Evolutionary conservation across 1,284 basidiomycete genomes (phyloP).

Genomic region (Ceratobasidium sp.): DNA sequence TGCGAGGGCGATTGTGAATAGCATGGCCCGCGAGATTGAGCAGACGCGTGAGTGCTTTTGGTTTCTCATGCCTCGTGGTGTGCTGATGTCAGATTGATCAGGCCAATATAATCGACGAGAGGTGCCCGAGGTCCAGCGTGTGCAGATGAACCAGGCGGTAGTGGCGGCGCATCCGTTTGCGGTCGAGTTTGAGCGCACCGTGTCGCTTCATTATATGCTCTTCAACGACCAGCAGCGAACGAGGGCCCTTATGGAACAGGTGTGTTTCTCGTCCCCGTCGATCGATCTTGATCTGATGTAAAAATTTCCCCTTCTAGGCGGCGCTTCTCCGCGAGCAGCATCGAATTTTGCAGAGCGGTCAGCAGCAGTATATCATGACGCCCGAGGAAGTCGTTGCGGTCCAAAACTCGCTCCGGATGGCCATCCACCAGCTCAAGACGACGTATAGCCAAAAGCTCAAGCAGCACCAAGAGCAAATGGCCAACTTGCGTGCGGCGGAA

Average conservation of each 20-base stretch:
- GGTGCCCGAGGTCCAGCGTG: slow-evolving; percentile 22
- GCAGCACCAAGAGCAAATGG: slow-evolving; percentile 24
- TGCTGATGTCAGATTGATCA: background rate
- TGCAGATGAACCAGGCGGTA: slow-evolving; percentile 32
- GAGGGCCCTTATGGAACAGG: slow-evolving; percentile 27
- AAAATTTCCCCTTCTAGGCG: slow-evolving; percentile 16
- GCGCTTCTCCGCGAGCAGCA: slow-evolving; percentile 35
- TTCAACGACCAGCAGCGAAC: slow-evolving; percentile 31
- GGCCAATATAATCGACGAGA: slow-evolving; percentile 25
- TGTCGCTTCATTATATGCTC: slow-evolving; percentile 24
- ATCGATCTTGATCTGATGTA: slow-evolving; percentile 17
- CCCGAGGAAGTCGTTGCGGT: slow-evolving; percentile 12
- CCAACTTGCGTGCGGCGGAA: background rate
- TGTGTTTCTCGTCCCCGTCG: background rate
- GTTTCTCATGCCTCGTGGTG: background rate
- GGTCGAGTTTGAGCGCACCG: slow-evolving; percentile 33
- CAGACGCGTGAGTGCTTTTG: slow-evolving; percentile 21
- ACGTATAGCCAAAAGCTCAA: slow-evolving; percentile 16
- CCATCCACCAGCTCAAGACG: slow-evolving; percentile 25
- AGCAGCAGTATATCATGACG: slow-evolving; percentile 34
- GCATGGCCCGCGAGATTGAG: slow-evolving; percentile 30
- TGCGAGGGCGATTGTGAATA: slow-evolving; percentile 24
- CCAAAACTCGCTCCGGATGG: slow-evolving; percentile 15
- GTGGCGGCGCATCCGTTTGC: slow-evolving; percentile 15
- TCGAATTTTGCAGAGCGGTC: slow-evolving; percentile 30